Base-by-base conservation (phyloP, 2,329 filamentous ascomycete species). In the Hypoxylon sp. region DNA sequence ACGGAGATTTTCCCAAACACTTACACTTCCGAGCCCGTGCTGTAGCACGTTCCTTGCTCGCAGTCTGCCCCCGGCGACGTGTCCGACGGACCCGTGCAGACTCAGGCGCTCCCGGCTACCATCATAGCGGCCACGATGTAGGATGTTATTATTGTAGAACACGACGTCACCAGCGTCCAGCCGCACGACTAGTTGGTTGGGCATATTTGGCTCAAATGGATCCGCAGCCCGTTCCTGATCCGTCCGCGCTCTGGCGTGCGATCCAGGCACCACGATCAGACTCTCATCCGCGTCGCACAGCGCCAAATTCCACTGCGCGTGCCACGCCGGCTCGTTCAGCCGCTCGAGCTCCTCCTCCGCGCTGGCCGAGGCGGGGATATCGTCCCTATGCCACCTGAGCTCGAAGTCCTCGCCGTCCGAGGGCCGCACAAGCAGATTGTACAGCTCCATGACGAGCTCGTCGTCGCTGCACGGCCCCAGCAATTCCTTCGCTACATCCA, bases 61-160 rank as follows among this genome's bases (percentile, higher is more conserved):
- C 66, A 86, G 80, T 46, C 73, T 77, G 62, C 87, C 86, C 1
- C 87, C 89, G 2, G 78, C 80, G 0, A 82, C 82, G 72, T 90
- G 86, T 1, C 91, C 91, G 51, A 92, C 91, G 61, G 88, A 91
- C 6, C 91, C 91, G 79, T 93, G 91, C 74, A 93, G 79, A 67
- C 91, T 93, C 84, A 91, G 86, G 24, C 92, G 82, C 80, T 93
- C 89, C 72, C 82, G 86, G 1, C 42, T 74, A 11, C 80, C 79
- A 70, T 85, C 82, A 78, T 93, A 94, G 29, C 88, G 87, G 1
- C 91, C 92, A 3, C 91, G 83, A 75, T 93, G 92, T 69, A 97
- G 78, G 70, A 97, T 97, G 78, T 97, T 97, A 76, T 94, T 97
- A 79, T 97, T 90, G 77, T 97, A 97, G 75, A 97, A 97, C 46